Evolutionary conservation across 2,329 filamentous ascomycete genomes (phyloP).

Genomic region (Pseudogymnoascus sp.): DNA sequence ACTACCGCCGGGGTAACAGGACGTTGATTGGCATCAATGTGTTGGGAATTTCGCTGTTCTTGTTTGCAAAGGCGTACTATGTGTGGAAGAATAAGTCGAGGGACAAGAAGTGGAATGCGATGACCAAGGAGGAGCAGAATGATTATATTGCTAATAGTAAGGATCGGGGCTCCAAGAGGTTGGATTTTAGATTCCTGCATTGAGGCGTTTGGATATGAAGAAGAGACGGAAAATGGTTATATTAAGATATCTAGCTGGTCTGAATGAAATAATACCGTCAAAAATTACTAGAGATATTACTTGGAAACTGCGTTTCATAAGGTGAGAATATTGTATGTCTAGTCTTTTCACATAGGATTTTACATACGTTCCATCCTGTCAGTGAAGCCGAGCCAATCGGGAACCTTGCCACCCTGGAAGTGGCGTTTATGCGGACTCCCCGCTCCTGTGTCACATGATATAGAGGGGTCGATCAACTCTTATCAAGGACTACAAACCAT

Average conservation of each 20-base stretch:
- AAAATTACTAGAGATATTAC: neutral
- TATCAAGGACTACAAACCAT: neutral
- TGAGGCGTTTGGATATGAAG: constrained; percentile 13
- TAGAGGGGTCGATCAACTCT: neutral
- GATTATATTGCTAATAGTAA: constrained; percentile 34
- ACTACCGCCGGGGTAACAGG: constrained; percentile 46
- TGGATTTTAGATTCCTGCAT: constrained; percentile 32
- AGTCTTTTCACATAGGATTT: neutral
- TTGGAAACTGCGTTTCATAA: neutral
- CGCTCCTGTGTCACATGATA: neutral
- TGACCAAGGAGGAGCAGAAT: constrained; percentile 36
- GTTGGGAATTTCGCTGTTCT: constrained; percentile 35
- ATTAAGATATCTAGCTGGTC: neutral
- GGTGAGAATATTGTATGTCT: neutral
- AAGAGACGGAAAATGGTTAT: neutral
- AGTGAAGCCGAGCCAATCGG: neutral
- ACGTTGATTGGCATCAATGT: constrained; percentile 41
- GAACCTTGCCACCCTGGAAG: neutral
- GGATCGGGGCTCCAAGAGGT: constrained; percentile 30
- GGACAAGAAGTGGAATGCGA: constrained; percentile 35
- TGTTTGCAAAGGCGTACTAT: constrained; percentile 40
- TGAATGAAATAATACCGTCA: neutral
- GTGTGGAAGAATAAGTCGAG: constrained; percentile 34
- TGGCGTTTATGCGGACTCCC: neutral
- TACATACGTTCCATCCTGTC: neutral